These are phyloP conservation scores for Ananas comosus DNA, from an alignment of 176 grass and related monocot genomes.

Conservation along the genomic window DNA sequence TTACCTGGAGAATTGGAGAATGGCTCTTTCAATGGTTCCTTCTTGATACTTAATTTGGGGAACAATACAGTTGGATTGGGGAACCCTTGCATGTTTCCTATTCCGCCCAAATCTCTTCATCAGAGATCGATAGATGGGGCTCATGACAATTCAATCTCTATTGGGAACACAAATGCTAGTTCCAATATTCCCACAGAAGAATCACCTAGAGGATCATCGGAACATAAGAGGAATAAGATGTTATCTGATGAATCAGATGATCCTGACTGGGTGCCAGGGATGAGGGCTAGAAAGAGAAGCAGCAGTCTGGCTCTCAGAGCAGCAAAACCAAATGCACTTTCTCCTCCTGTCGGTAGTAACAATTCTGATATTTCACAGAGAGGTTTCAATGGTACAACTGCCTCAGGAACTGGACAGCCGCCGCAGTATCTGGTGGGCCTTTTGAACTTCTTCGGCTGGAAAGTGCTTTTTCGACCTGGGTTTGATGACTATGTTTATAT, in stretches of 20 bases:
- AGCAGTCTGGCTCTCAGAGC: not conserved
- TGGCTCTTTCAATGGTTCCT: slow-evolving; percentile 22
- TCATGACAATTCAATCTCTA: not conserved
- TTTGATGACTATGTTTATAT: slow-evolving; percentile 23
- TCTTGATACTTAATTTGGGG: slow-evolving; percentile 34
- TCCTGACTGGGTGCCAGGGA: slow-evolving; percentile 27
- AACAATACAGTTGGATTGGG: slow-evolving; percentile 26
- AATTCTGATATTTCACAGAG: not conserved
- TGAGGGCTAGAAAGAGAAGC: slow-evolving; percentile 8
- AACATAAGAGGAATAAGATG: slow-evolving; percentile 10
- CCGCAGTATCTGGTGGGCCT: slow-evolving; percentile 32
- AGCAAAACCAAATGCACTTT: not conserved
- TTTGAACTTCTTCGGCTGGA: slow-evolving; percentile 35
- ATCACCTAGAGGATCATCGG: slow-evolving; percentile 2
- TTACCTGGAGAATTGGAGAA: slow-evolving; percentile 2
- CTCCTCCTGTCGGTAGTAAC: not conserved
- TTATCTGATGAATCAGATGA: slow-evolving; percentile 13
- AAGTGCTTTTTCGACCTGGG: slow-evolving; percentile 21
- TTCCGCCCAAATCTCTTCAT: slow-evolving; percentile 8
- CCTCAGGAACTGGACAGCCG: not conserved
- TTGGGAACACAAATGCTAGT: slow-evolving; percentile 10
- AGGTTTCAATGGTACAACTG: not conserved
- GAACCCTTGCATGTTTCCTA: slow-evolving; percentile 15
- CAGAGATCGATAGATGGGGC: not conserved
- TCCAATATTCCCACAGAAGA: slow-evolving; percentile 16